phyloP scores from a whole-genome alignment of 2,329 filamentous ascomycete genomes.

The Monilinia laxa region DNA sequence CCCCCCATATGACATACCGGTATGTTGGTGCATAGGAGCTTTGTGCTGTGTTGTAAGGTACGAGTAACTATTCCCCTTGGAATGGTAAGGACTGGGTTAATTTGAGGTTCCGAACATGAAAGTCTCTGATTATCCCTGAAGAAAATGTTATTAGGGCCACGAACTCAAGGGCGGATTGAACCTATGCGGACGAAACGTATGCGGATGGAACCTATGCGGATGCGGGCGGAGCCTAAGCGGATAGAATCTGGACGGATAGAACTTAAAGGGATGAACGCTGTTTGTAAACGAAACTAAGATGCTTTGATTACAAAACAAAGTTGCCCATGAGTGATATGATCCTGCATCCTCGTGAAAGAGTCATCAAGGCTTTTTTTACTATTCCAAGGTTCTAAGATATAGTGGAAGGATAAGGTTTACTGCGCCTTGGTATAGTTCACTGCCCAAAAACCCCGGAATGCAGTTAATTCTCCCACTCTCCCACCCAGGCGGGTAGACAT shows the following conservation, averaged over 20 bases:
- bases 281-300: not conserved
- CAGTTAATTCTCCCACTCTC: no score
- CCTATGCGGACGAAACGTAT: not conserved
- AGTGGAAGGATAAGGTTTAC: not conserved
- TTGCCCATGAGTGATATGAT: not conserved
- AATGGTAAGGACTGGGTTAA: no score
- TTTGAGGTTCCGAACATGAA: no score
- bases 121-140: not conserved
- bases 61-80: no score
- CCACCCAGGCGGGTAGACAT: no score
- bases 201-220: not conserved
- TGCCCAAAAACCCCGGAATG: no score
- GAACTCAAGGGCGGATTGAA: not conserved
- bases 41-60: no score
- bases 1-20: no score
- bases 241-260: not conserved
- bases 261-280: not conserved
- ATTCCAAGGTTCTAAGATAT: not conserved
- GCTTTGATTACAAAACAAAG: not conserved
- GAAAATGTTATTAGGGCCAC: not conserved
- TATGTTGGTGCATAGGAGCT: no score
- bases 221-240: not conserved
- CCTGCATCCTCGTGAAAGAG: no score
- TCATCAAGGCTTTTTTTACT: not conserved
- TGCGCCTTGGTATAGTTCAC: not conserved